Percentiles rank a stretch among this genome's conserved stretches.
These are phyloP conservation scores for Eucalyptus tenuipes DNA, from an alignment of 345 rosid genomes.

Conservation along the genomic window DNA sequence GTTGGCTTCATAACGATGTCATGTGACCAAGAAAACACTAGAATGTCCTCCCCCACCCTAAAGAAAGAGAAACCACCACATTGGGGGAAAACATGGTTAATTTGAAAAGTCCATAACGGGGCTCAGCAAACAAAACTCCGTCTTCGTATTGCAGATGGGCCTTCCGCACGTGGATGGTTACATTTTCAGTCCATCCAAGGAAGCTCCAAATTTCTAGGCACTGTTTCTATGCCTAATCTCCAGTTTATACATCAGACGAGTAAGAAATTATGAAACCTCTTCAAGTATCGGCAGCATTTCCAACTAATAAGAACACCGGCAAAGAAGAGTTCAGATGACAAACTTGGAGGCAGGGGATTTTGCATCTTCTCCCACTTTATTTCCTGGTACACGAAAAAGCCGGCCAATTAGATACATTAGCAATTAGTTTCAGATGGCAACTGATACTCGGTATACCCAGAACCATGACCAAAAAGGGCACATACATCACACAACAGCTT, in stretches of 20 bases:
- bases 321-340: constrained; percentile 3
- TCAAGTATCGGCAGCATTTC: not conserved
- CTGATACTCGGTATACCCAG: not conserved
- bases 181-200: not conserved
- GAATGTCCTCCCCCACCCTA: not conserved
- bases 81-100: not conserved
- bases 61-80: not conserved
- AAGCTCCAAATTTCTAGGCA: not conserved
- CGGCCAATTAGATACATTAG: not conserved
- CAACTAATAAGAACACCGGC: not conserved
- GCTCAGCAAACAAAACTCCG: not conserved
- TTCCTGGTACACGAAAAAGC: constrained; percentile 3
- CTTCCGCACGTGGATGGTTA: not conserved
- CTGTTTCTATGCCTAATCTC: not conserved
- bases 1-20: not conserved
- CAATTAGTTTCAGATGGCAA: not conserved
- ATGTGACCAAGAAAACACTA: not conserved
- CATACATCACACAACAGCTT: not conserved
- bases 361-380: constrained; percentile 1
- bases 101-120: not conserved
- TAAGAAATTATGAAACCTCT: not conserved
- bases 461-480: not conserved
- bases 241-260: not conserved
- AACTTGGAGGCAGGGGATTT: constrained; percentile 11
- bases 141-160: not conserved